Evolutionary conservation across 1,284 basidiomycete genomes (phyloP).

Genomic region (Austroboletus rostrupii): DNA sequence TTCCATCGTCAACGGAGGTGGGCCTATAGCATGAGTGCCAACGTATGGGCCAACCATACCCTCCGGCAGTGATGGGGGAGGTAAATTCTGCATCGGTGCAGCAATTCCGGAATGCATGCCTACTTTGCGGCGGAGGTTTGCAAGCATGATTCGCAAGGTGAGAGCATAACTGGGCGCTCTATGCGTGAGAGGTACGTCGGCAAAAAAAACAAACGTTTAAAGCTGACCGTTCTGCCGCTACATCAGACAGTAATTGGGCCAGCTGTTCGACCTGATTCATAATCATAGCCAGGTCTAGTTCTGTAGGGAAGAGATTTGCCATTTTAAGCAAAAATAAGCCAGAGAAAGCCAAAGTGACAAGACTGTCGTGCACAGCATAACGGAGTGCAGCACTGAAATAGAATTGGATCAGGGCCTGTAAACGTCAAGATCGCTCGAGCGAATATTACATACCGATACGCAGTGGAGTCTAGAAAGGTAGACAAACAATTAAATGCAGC

Average conservation of each 20-base stretch:
- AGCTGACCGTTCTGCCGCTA: conserved; percentile 75
- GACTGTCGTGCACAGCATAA: conserved; percentile 90
- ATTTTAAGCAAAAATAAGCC: conserved; percentile 91
- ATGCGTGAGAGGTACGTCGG: conserved; percentile 8
- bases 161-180: conserved; percentile 66
- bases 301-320: conserved; percentile 79
- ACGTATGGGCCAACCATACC: conserved; percentile 53
- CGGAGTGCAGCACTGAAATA: conserved; percentile 66
- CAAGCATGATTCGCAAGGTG: conserved; percentile 86
- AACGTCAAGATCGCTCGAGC: not conserved
- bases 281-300: conserved; percentile 73
- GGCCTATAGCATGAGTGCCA: conserved; percentile 43
- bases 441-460: conserved; percentile 56
- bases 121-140: conserved; percentile 82
- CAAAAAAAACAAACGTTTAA: not conserved
- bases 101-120: conserved; percentile 57
- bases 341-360: conserved; percentile 89
- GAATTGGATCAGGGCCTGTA: not conserved
- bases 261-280: conserved; percentile 80
- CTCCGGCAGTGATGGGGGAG: conserved; percentile 49
- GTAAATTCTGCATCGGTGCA: conserved; percentile 46
- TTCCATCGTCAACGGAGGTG: conserved; percentile 73
- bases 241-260: conserved; percentile 77
- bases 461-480: conserved; percentile 73
- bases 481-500: conserved; percentile 82